These are phyloP conservation scores for Citrullus amarus DNA, from an alignment of 306 rosid species.

Conservation along the genomic window DNA sequence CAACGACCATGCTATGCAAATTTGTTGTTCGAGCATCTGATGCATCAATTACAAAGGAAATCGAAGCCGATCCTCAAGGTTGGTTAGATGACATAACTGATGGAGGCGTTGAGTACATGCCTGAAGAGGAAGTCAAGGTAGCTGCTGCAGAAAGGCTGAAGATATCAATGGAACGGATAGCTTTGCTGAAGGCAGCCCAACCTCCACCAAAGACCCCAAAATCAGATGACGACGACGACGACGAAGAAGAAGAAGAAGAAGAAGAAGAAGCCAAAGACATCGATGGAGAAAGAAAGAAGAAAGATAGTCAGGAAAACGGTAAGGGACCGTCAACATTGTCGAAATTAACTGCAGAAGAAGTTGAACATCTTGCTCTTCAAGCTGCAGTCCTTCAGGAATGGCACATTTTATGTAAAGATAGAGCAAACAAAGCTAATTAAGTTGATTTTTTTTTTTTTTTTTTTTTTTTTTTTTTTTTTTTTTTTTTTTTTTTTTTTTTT, in stretches of 20 bases:
- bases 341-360: conserved; percentile 89
- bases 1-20: conserved; percentile 91
- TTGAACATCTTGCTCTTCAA: conserved; percentile 96
- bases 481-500: no score
- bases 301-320: conserved; percentile 44
- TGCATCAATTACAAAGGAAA: conserved; percentile 80
- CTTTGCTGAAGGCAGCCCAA: conserved; percentile 86
- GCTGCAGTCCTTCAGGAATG: conserved; percentile 95
- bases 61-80: conserved; percentile 87
- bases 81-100: conserved; percentile 97
- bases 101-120: conserved; percentile 98
- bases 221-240: conserved; percentile 40
- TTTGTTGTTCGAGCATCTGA: conserved; percentile 94
- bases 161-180: conserved; percentile 91
- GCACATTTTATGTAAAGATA: conserved; percentile 82
- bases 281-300: conserved; percentile 31
- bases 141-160: conserved; percentile 91
- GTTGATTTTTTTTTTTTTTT: neutral
- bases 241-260: conserved; percentile 18
- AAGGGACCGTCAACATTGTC: conserved; percentile 90
- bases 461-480: no score
- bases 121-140: conserved; percentile 89
- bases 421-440: conserved; percentile 55
- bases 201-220: conserved; percentile 62
- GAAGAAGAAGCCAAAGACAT: conserved; percentile 13